A percentile compares a stretch with the other conserved stretches of the same genome.
Conservation (phyloP, 305 asterid genomes). For the Striga hermonthica region DNA sequence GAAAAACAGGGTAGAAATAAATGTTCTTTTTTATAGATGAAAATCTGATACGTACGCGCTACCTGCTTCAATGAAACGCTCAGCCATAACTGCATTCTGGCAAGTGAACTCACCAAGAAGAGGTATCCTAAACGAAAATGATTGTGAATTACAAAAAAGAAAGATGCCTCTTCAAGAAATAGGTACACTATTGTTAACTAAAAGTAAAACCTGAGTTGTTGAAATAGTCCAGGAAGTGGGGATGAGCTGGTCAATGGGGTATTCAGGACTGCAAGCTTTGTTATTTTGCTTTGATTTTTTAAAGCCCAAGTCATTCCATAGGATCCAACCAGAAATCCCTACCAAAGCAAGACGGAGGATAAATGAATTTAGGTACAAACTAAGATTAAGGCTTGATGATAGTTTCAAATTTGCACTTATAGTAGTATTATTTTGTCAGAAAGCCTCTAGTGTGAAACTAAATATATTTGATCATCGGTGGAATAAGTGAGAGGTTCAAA, state of each 20-base stretch:
- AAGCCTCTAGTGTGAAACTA: not conserved
- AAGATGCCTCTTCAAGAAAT: not conserved
- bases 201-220: constrained; percentile 66
- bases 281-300: constrained; percentile 67
- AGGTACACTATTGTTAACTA: constrained; percentile 7
- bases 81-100: constrained; percentile 95
- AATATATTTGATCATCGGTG: not conserved
- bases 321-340: constrained; percentile 97
- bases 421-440: not conserved
- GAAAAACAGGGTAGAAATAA: not conserved
- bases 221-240: constrained; percentile 90
- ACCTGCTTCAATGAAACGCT: constrained; percentile 99
- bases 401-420: constrained; percentile 3
- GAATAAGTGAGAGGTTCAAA: constrained; percentile 35
- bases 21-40: constrained; percentile 18
- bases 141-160: constrained; percentile 11
- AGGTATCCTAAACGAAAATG: constrained; percentile 63
- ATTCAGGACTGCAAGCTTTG: constrained; percentile 77
- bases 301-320: constrained; percentile 95
- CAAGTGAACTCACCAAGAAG: constrained; percentile 81
- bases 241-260: constrained; percentile 85
- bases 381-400: not conserved
- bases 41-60: constrained; percentile 88
- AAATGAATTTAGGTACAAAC: not conserved
- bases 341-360: constrained; percentile 28